phyloP scores from a whole-genome alignment of 176 grass and related monocot genomes.

The Oryza longistaminata region DNA sequence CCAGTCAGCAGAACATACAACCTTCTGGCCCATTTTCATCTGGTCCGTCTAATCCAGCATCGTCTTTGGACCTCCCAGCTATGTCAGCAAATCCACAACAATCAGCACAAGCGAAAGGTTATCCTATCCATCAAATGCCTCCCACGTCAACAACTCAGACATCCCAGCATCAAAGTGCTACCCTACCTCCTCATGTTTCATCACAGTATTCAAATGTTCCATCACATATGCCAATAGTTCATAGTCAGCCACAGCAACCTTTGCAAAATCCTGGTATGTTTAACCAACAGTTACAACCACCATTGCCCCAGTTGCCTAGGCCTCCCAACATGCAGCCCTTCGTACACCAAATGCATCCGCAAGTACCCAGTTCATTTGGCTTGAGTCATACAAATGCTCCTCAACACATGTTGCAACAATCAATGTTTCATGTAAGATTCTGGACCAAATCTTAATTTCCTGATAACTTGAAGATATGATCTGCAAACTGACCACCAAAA shows the following conservation, averaged over 20 bases:
- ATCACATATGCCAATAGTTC: constrained; percentile 53
- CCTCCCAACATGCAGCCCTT: constrained; percentile 66
- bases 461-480: constrained; percentile 1
- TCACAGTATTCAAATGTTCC: constrained; percentile 58
- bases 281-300: constrained; percentile 79
- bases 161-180: constrained; percentile 57
- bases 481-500: constrained; percentile 35
- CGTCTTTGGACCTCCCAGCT: constrained; percentile 51
- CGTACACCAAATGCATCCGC: constrained; percentile 56
- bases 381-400: constrained; percentile 51
- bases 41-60: constrained; percentile 32
- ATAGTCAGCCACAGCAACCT: constrained; percentile 56
- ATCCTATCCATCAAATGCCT: constrained; percentile 46
- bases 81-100: constrained; percentile 50
- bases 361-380: constrained; percentile 55
- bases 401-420: constrained; percentile 71
- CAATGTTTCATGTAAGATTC: constrained; percentile 71
- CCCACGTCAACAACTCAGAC: constrained; percentile 52
- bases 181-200: constrained; percentile 51
- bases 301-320: constrained; percentile 74
- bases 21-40: constrained; percentile 48
- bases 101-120: constrained; percentile 57
- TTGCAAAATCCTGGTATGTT: constrained; percentile 73
- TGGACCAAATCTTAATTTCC: constrained; percentile 24
- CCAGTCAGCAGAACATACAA: constrained; percentile 48